Evolutionary conservation across 2,329 filamentous ascomycete genomes (phyloP).

Genomic region (Epichloe scottii): DNA sequence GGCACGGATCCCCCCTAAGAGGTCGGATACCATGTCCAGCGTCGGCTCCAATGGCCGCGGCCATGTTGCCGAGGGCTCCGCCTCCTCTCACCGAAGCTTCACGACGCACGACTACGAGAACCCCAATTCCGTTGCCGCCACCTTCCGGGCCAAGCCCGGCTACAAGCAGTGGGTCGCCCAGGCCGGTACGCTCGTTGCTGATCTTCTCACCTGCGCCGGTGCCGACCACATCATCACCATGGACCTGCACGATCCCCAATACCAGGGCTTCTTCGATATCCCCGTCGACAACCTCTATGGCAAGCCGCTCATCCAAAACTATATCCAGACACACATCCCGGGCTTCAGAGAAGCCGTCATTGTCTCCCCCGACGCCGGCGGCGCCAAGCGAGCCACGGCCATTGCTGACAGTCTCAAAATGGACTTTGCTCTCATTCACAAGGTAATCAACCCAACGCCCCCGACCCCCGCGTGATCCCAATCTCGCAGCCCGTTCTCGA

Average conservation of each 20-base stretch:
- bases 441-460: slow-evolving; percentile 37
- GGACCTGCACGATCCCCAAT: slow-evolving; percentile 92
- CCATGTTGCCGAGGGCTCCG: slow-evolving; percentile 26
- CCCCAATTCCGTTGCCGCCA: slow-evolving; percentile 37
- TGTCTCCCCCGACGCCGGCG: slow-evolving; percentile 91
- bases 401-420: slow-evolving; percentile 90
- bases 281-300: slow-evolving; percentile 96
- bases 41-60: slow-evolving; percentile 21
- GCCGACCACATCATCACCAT: slow-evolving; percentile 97
- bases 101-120: slow-evolving; percentile 56
- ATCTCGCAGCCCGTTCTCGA: slow-evolving; percentile 18
- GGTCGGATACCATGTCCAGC: slow-evolving; percentile 24
- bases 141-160: slow-evolving; percentile 67
- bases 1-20: slow-evolving; percentile 20
- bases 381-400: slow-evolving; percentile 87
- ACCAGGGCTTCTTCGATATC: slow-evolving; percentile 98
- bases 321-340: slow-evolving; percentile 69
- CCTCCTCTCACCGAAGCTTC: slow-evolving; percentile 35
- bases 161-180: slow-evolving; percentile 99
- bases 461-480: too few relatives aligned
- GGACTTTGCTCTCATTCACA: slow-evolving; percentile 96
- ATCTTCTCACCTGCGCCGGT: slow-evolving; percentile 87
- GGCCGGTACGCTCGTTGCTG: slow-evolving; percentile 86
- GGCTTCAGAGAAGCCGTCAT: slow-evolving; percentile 80
- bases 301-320: slow-evolving; percentile 57